Evolutionary conservation across 805 yeast genomes (phyloP), one percentile per base, ranked within the genome.

Genomic region (Suhomyces vadensis): DNA sequence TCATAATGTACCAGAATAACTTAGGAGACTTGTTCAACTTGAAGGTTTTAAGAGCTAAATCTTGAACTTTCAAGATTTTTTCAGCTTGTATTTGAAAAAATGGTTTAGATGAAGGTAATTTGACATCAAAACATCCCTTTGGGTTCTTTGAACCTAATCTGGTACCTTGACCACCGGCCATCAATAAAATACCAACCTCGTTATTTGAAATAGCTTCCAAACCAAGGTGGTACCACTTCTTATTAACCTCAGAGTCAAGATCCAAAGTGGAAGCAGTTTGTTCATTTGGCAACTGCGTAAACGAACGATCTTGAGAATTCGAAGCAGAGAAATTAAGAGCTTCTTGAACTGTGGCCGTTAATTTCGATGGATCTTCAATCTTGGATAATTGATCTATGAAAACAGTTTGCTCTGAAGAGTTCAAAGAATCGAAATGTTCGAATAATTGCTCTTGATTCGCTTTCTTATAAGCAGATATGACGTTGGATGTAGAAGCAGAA

Each of bases 81-180:
- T 91, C 97, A 17, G 96, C 94, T 69, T 94, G 99, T 44, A 94
- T 77, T 64, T 90, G 96, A 65, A 94, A 94, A 46, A 94, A 70
- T 1, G 95, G 80, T 62, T 88, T 88, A 25, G 76, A 74, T 2
- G 96, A 87, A 1, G 97, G 96, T 39, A 94, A 76, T 0, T 85
- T 85, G 48, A 94, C 83, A 61, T 92, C 80, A 61, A 81, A 94
- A 65, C 97, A 92, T 1, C 99, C 99, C 65, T 94, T 94, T 27
- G 99, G 99, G 20, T 72, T 80, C 3, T 82, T 70, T 1, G 96
- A 89, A 1, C 99, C 99, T 43, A 94, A 73, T 50, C 99, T 77
- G 6, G 97, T 87, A 24, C 99, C 99, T 65, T 94, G 99, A 39
- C 99, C 99, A 44, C 99, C 99, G 9, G 99, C 97, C 87, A 94